These are phyloP conservation scores for Chlorella sp. DNA, from an alignment of 139 green algal genomes.

Conservation along the genomic window DNA sequence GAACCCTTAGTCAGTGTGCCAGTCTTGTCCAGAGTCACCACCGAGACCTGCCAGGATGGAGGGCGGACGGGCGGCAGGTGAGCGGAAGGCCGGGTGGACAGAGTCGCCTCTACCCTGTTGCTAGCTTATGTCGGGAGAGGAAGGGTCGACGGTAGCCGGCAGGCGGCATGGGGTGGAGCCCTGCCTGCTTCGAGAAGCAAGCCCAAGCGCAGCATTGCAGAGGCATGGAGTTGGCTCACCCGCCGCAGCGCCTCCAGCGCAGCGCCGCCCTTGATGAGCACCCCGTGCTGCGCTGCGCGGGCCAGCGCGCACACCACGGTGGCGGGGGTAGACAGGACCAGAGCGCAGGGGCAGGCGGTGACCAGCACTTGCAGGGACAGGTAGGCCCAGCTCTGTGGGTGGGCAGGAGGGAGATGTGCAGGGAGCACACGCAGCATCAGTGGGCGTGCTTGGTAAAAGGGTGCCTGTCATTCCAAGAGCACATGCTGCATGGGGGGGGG, in stretches of 20 bases:
- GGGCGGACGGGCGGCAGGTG: too few species aligned
- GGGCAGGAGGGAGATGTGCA: not conserved
- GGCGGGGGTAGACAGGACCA: slow-evolving; percentile 88
- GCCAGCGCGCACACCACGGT: slow-evolving; percentile 62
- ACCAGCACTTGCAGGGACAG: slow-evolving; percentile 83
- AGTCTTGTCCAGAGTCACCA: slow-evolving; percentile 96
- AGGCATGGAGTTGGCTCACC: slow-evolving; percentile 32
- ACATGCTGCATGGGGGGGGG: too few species aligned
- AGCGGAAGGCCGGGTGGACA: not conserved
- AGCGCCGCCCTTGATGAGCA: slow-evolving; percentile 83
- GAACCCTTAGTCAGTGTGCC: slow-evolving; percentile 90
- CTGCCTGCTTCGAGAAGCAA: too few species aligned
- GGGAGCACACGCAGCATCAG: too few species aligned
- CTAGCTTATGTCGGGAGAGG: too few species aligned
- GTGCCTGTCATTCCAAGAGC: too few species aligned
- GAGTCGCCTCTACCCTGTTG: not conserved
- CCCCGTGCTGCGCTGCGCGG: slow-evolving; percentile 57
- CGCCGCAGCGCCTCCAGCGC: slow-evolving; percentile 77
- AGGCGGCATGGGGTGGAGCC: too few species aligned
- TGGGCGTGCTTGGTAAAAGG: too few species aligned
- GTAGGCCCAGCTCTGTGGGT: slow-evolving; percentile 66
- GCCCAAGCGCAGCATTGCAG: too few species aligned
- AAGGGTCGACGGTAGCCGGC: too few species aligned
- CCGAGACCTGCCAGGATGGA: not conserved
- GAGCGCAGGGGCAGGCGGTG: slow-evolving; percentile 85